Evolutionary conservation across 768 basidiomycete genomes (phyloP), one percentile per base, ranked within the genome.

Genomic region (Inosperma sp.): DNA sequence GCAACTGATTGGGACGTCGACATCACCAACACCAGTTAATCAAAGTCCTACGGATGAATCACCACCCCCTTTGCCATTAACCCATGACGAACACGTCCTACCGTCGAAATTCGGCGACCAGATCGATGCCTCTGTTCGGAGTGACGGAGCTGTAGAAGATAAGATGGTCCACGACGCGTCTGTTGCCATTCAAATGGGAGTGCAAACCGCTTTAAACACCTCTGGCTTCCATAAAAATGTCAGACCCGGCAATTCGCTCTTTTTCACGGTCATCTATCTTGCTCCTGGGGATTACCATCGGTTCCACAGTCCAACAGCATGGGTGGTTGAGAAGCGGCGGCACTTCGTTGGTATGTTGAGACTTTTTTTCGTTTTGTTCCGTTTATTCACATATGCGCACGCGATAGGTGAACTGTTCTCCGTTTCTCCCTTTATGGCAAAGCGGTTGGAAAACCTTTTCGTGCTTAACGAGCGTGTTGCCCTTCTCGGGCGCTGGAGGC

Each of bases 391-490:
- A 37, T 33, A n/a, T 30, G n/a, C 23, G 27, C 25, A 5, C 21
- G 49, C 22, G n/a, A n/a, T 12, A 89, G 89, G 90, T 46, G 95
- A 98, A 64, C 74, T 99, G 5, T 98, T 96, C 71, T 92, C 88
- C 8, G 96, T 99, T 19, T 93, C 92, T 3, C 96, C 96, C 0
- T 98, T 86, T 71, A 90, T 98, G 76, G 94, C 89, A 8, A 88
- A 88, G 64, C 83, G 93, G 8, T 74, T 96, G 7, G 82, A 88
- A 63, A 92, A 96, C 64, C 70, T 98, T 14, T 99, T 99, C 57
- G 93, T 99, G 7, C 77, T 99, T n/a, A 98, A 99, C 64, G 96
- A 99, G 71, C 84, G 96, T 19, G 95, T 98, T 7, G 93, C 94
- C 2, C 76, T 99, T 17, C 81, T 98, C 25, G 96, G 96, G 5